Conservation (phyloP, 1,284 basidiomycete species). For the Neotropicomus parvogracilis region DNA sequence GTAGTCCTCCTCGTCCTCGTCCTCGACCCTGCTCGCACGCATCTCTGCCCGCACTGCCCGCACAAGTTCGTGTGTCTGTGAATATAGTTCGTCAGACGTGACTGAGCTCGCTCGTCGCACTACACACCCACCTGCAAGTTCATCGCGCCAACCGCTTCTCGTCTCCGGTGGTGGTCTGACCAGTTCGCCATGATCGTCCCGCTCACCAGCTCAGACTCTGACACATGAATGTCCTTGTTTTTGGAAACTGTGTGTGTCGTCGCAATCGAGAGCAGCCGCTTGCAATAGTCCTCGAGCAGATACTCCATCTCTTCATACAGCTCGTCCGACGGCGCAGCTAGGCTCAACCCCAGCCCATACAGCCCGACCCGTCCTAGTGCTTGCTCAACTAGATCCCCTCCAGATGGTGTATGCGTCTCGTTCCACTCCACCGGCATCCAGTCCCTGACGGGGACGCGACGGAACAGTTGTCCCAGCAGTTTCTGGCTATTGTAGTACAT, state of each 20-base stretch:
- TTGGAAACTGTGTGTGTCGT: constrained; percentile 35
- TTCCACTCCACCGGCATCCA: constrained; percentile 29
- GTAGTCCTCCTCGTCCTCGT: constrained; percentile 12
- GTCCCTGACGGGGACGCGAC: constrained; percentile 35
- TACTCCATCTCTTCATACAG: constrained; percentile 37
- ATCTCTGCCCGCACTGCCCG: constrained; percentile 36
- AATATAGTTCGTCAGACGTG: constrained; percentile 3
- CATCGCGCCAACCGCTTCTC: constrained; percentile 39
- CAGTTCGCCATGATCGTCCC: constrained; percentile 45
- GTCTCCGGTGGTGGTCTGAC: constrained; percentile 37
- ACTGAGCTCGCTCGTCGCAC: background rate
- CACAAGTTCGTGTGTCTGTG: constrained; percentile 38
- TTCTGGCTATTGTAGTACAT: constrained; percentile 38
- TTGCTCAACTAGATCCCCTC: constrained; percentile 25
- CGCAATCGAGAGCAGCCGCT: constrained; percentile 35
- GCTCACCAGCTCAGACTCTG: constrained; percentile 42
- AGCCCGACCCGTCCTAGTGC: constrained; percentile 24
- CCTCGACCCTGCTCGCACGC: constrained; percentile 7
- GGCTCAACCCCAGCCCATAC: constrained; percentile 29
- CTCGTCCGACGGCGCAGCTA: constrained; percentile 24
- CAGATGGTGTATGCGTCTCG: constrained; percentile 22
- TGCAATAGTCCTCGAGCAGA: constrained; percentile 35
- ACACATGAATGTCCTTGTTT: constrained; percentile 32
- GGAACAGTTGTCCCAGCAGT: constrained; percentile 38
- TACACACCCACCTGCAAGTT: constrained; percentile 37